Evolutionary conservation across 352 stramenopile genomes (phyloP).

Genomic region (Globisporangium irregulare): DNA sequence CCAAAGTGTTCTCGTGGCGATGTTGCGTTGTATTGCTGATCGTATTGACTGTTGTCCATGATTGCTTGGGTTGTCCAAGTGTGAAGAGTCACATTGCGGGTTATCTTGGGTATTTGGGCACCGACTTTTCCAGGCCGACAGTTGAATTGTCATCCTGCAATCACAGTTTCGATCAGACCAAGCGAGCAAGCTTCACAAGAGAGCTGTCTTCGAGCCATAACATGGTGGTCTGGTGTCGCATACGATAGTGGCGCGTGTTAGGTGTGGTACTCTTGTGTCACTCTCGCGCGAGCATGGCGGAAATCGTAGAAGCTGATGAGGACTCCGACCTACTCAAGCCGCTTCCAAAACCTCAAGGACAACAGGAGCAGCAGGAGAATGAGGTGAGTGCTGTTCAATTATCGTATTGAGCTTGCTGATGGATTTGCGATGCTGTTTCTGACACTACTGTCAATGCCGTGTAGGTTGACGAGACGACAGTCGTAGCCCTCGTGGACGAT

Average conservation of each 20-base stretch:
- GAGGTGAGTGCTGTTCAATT: not conserved
- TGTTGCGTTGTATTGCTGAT: not conserved
- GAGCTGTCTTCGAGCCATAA: not conserved
- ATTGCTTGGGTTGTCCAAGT: not conserved
- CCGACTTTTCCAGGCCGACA: not conserved
- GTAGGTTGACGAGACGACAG: not conserved
- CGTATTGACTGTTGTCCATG: not conserved
- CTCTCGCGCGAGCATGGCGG: not conserved
- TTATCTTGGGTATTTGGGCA: not conserved
- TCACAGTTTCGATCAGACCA: not conserved
- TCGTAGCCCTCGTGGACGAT: constrained; percentile 29
- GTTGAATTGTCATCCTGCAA: not conserved
- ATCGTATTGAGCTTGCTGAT: not conserved
- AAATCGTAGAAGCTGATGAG: not conserved
- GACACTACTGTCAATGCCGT: not conserved
- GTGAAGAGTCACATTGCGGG: not conserved
- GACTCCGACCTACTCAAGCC: not conserved
- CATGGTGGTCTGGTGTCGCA: not conserved
- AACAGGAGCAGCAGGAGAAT: not conserved
- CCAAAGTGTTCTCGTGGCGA: not conserved
- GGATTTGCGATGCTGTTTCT: not conserved
- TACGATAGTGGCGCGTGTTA: not conserved
- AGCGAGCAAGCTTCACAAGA: not conserved
- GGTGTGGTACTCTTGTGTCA: not conserved
- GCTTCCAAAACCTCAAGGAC: not conserved